A percentile compares a stretch with the other conserved stretches of the same genome.
Evolutionary conservation across 768 basidiomycete genomes (phyloP).

Genomic region (Rhodotorula paludigena): DNA sequence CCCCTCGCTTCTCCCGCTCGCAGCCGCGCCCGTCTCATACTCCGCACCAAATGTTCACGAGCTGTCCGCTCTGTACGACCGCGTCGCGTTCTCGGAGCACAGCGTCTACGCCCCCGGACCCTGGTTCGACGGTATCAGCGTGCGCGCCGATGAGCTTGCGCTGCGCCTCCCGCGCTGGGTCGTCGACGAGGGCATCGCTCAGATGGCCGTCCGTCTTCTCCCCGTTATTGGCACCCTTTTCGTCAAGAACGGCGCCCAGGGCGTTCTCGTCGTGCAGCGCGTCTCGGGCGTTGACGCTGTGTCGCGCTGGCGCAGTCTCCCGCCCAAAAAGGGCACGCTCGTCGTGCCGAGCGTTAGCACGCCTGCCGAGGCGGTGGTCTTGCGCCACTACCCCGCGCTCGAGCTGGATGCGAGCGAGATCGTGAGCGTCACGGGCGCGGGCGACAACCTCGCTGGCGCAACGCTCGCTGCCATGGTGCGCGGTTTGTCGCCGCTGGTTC

Average conservation of each 20-base stretch:
- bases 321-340: constrained; percentile 49
- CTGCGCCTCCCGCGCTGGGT: constrained; percentile 56
- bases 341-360: constrained; percentile 56
- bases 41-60: constrained; percentile 83
- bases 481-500: neutral
- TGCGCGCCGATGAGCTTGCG: constrained; percentile 49
- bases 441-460: constrained; percentile 82
- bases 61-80: constrained; percentile 52
- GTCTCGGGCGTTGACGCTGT: constrained; percentile 20
- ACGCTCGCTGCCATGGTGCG: constrained; percentile 56
- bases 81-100: constrained; percentile 53
- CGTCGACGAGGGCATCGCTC: constrained; percentile 63
- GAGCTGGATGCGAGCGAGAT: constrained; percentile 48
- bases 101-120: constrained; percentile 66
- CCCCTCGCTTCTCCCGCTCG: constrained; percentile 8
- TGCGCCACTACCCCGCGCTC: constrained; percentile 69
- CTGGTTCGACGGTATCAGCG: constrained; percentile 53
- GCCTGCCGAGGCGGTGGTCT: constrained; percentile 55
- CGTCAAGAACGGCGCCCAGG: constrained; percentile 71
- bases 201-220: constrained; percentile 74
- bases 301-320: constrained; percentile 13
- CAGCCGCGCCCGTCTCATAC: constrained; percentile 55
- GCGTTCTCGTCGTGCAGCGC: constrained; percentile 41
- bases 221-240: constrained; percentile 68
- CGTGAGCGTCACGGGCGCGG: constrained; percentile 82